Base-by-base conservation (phyloP, 2,329 filamentous ascomycete species). In the Pseudogymnoascus sp. region DNA sequence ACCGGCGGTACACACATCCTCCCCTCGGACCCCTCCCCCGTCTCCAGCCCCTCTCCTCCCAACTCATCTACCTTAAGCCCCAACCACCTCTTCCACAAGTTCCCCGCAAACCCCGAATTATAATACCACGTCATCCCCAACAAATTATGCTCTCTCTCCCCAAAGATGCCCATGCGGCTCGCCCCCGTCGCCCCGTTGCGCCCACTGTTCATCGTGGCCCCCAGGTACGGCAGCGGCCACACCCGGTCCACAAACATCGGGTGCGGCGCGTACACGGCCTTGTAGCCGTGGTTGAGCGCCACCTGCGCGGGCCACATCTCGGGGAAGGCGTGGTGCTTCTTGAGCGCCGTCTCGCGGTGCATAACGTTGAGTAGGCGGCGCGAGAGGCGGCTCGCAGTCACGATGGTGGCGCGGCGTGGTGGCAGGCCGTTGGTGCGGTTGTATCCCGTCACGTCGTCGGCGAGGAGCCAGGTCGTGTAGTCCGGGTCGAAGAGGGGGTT, bases 271-370 rank as follows among this genome's bases (percentile, higher is more conserved):
- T 89, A 96, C 13, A 97, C 92, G 38, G 91, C 92, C 78, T 97
- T 97, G 77, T 90, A 87, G 10, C 93, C 93, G 74, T 97, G 93
- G 65, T 97, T 93, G 9, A 97, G 82, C 1, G 93, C 90, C 1
- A 90, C 87, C 0, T 90, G 95, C 0, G 88, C 88, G 0, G 93
- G 91, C 91, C 91, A 97, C 93, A 97, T 97, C 76, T 97, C 93
- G 0, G 92, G 90, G 74, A 96, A 96, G 79, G 95, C 96, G 67
- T 90, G 90, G 75, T 96, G 90, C 70, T 92, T 93, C 72, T 88
- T 87, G 70, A 90, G 83, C 31, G 87, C 86, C 3, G 93, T 96
- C 78, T 96, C 92, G 63, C 86, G 84, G 78, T 97, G 93, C 93
- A 97, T 97, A 17, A 88, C 88, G 66, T 87, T 79, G 13, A 97